Evolutionary conservation across 257 asterid species (phyloP).

Genomic region (Solanum sejunctum): DNA sequence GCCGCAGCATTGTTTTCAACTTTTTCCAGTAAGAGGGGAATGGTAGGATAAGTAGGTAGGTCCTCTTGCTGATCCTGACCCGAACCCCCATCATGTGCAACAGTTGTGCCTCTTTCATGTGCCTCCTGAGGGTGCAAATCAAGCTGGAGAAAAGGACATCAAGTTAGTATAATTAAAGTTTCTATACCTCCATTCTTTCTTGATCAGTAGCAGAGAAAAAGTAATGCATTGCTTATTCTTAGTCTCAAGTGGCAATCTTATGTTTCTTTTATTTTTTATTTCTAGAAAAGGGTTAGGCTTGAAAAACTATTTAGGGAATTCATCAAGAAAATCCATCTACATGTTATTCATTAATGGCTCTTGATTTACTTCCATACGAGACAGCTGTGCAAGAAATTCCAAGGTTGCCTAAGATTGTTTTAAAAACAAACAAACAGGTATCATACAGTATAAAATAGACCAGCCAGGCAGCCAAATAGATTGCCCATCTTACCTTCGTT

Average conservation of each 20-base stretch:
- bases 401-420: background rate
- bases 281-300: background rate
- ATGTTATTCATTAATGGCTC: background rate
- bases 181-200: background rate
- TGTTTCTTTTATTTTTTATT: background rate
- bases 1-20: background rate
- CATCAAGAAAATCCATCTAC: background rate
- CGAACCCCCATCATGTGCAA: background rate
- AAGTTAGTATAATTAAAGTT: background rate
- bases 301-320: background rate
- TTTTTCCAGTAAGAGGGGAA: background rate
- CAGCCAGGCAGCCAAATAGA: background rate
- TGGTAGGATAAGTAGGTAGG: background rate
- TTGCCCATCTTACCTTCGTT: background rate
- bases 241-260: background rate
- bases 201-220: background rate
- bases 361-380: background rate
- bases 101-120: background rate
- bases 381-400: background rate
- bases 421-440: background rate
- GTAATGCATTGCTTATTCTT: background rate
- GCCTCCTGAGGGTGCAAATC: conserved; percentile 1
- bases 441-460: background rate
- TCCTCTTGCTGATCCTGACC: background rate
- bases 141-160: conserved; percentile 4